These are phyloP conservation scores for Heterobasidion annosum DNA, from an alignment of 1,284 basidiomycete genomes.

Conservation along the genomic window DNA sequence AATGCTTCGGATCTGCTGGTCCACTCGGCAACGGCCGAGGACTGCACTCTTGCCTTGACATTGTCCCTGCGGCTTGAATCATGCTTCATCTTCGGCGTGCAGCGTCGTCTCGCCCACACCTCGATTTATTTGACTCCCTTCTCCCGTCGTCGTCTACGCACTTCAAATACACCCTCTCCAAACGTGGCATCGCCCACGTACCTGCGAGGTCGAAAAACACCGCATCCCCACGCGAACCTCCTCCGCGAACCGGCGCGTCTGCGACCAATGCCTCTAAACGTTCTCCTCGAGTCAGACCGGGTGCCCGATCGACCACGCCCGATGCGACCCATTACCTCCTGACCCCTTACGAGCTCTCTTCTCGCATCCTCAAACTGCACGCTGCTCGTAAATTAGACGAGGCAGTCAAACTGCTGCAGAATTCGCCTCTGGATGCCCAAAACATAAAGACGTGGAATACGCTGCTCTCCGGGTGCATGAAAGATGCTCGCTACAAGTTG, in stretches of 20 bases:
- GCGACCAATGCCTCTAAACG: too few species aligned
- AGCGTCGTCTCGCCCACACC: background rate
- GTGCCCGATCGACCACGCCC: too few species aligned
- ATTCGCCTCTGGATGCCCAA: slow-evolving; percentile 56
- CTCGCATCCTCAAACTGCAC: slow-evolving; percentile 46
- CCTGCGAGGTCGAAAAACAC: too few species aligned
- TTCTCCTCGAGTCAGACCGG: too few species aligned
- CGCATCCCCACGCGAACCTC: too few species aligned
- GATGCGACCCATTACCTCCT: slow-evolving; percentile 22
- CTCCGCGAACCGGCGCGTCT: too few species aligned
- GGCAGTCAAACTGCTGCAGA: slow-evolving; percentile 54
- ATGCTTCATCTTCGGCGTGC: background rate
- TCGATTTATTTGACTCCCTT: background rate
- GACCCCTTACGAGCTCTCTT: slow-evolving; percentile 50
- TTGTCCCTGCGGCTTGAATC: background rate
- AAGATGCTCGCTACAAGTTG: slow-evolving; percentile 42
- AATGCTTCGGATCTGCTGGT: slow-evolving; percentile 16
- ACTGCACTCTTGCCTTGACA: background rate
- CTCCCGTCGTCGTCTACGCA: background rate
- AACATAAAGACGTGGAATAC: slow-evolving; percentile 70
- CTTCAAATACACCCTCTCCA: background rate
- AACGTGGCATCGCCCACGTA: too few species aligned
- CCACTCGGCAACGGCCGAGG: background rate
- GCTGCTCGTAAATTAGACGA: slow-evolving; percentile 42
- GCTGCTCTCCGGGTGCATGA: slow-evolving; percentile 52